These are phyloP conservation scores for Eucalyptus marginata DNA, from an alignment of 345 rosid species.

Conservation along the genomic window DNA sequence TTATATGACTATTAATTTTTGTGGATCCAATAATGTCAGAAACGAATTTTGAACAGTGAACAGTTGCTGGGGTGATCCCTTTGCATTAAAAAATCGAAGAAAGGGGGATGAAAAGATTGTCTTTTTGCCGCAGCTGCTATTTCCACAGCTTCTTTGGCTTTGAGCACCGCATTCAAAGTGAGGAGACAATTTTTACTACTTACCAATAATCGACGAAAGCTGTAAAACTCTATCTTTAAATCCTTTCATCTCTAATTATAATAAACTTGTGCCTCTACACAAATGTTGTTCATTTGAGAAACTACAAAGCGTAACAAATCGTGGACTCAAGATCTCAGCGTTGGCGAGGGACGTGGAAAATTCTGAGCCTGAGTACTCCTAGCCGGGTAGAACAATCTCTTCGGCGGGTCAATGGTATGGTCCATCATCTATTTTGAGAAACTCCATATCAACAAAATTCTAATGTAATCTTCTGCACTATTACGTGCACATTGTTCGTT, in stretches of 20 bases:
- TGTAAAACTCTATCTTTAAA: rapidly evolving
- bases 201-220: neutral
- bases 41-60: neutral
- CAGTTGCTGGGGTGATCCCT: neutral
- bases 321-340: neutral
- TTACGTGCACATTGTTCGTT: too few relatives aligned
- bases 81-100: neutral
- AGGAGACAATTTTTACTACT: neutral
- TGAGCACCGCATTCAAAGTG: neutral
- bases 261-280: neutral
- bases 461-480: too few relatives aligned
- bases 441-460: too few relatives aligned
- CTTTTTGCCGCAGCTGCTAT: neutral
- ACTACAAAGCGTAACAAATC: neutral
- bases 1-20: too few relatives aligned
- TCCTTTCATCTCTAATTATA: too few relatives aligned
- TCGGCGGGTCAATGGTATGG: neutral
- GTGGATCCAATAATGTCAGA: too few relatives aligned
- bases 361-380: neutral
- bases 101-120: neutral
- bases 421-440: neutral
- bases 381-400: neutral
- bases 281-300: neutral
- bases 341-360: neutral
- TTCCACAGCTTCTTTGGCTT: neutral